Conservation (phyloP, 2,329 filamentous ascomycete species). For the Cercospora sesami region DNA sequence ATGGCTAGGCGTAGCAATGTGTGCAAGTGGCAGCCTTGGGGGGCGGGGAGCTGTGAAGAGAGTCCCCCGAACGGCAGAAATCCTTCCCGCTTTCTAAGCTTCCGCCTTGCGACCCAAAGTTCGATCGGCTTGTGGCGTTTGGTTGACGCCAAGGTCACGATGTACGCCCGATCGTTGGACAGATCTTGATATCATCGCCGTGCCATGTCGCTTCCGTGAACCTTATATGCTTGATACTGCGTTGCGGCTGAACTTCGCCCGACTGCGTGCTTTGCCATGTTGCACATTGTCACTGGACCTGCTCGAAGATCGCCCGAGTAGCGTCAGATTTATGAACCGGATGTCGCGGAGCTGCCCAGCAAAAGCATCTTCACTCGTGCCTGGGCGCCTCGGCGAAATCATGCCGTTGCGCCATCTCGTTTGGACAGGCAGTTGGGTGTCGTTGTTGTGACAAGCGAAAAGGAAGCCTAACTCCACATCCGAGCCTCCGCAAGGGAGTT, state of each 20-base stretch:
- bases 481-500: neutral
- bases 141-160: neutral
- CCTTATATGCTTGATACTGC: neutral
- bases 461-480: neutral
- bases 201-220: neutral
- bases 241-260: neutral
- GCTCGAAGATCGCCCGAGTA: neutral
- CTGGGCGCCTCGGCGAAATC: neutral
- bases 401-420: neutral
- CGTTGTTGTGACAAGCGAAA: neutral
- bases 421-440: neutral
- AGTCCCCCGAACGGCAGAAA: neutral
- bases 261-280: neutral
- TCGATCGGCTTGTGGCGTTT: conserved; percentile 1
- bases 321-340: neutral
- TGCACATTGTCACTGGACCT: neutral
- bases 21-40: neutral
- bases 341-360: neutral
- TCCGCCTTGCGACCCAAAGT: neutral
- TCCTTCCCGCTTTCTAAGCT: neutral
- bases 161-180: neutral
- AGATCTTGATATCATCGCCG: neutral
- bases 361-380: neutral
- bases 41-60: neutral
- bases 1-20: neutral